phyloP scores from a whole-genome alignment of 1,139 yeast genomes.

The Hanseniaspora sp. region DNA sequence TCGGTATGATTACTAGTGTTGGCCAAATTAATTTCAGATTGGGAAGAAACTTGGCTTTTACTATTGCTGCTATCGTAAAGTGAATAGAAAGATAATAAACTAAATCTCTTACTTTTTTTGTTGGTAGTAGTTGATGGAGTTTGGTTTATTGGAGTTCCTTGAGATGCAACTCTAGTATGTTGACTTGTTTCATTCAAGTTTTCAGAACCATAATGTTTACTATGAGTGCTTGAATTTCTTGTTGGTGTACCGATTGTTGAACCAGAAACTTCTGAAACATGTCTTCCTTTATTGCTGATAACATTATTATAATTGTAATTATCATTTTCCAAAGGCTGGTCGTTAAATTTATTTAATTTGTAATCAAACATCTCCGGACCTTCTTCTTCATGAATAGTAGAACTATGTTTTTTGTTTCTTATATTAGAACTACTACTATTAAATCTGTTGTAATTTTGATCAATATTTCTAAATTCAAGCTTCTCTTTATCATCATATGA shows the following conservation, averaged over 20 bases:
- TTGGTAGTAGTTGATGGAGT: neutral
- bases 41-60: neutral
- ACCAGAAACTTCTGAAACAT: slow-evolving; percentile 10
- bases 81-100: slow-evolving; percentile 26
- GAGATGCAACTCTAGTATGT: slow-evolving; percentile 8
- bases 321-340: neutral
- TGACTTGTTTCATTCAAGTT: neutral
- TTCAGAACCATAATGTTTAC: neutral
- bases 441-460: neutral
- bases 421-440: neutral
- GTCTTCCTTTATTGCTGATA: neutral
- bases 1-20: neutral
- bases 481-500: neutral
- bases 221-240: neutral
- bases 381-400: slow-evolving; percentile 16
- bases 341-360: slow-evolving; percentile 5
- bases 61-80: slow-evolving; percentile 11
- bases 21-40: slow-evolving; percentile 11
- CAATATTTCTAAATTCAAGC: neutral
- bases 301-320: neutral
- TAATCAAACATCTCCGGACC: neutral
- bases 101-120: slow-evolving; percentile 27
- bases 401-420: slow-evolving; percentile 6
- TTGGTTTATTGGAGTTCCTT: neutral
- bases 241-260: slow-evolving; percentile 14